A percentile compares a stretch with the other conserved stretches of the same genome.
These are phyloP conservation scores for Salix viminalis DNA, from an alignment of 345 rosid species.

Conservation along the genomic window DNA sequence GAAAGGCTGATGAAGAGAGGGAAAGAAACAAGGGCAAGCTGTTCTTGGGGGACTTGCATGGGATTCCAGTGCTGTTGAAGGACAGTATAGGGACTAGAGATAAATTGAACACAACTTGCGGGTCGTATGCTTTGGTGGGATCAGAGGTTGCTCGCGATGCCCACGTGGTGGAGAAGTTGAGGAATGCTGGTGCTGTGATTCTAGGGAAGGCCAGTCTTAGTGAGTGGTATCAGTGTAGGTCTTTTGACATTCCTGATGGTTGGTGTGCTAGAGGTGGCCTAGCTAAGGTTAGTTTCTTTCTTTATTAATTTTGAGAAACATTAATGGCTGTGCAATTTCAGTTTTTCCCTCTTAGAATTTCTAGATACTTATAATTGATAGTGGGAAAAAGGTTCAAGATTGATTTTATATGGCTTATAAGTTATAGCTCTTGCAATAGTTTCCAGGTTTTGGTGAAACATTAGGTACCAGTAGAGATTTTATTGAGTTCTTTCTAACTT, in stretches of 20 bases:
- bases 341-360: too few relatives aligned
- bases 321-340: neutral
- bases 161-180: conserved; percentile 49
- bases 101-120: conserved; percentile 62
- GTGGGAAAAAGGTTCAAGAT: too few relatives aligned
- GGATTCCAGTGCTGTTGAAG: conserved; percentile 44
- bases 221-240: conserved; percentile 55
- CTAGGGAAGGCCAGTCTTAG: conserved; percentile 75
- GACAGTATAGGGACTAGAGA: conserved; percentile 32
- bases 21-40: conserved; percentile 4
- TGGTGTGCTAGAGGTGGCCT: conserved; percentile 60
- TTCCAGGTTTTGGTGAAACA: too few relatives aligned
- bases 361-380: too few relatives aligned
- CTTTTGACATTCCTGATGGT: conserved; percentile 24
- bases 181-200: conserved; percentile 58
- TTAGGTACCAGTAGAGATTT: too few relatives aligned
- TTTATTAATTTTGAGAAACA: conserved; percentile 9
- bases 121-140: conserved; percentile 59
- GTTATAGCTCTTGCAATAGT: too few relatives aligned
- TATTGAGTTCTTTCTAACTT: too few relatives aligned
- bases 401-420: too few relatives aligned
- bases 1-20: conserved; percentile 22
- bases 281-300: conserved; percentile 49
- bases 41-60: conserved; percentile 29
- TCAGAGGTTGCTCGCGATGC: conserved; percentile 62